Evolutionary conservation across 2,329 filamentous ascomycete genomes (phyloP).

Genomic region (Pyrenophora teres): DNA sequence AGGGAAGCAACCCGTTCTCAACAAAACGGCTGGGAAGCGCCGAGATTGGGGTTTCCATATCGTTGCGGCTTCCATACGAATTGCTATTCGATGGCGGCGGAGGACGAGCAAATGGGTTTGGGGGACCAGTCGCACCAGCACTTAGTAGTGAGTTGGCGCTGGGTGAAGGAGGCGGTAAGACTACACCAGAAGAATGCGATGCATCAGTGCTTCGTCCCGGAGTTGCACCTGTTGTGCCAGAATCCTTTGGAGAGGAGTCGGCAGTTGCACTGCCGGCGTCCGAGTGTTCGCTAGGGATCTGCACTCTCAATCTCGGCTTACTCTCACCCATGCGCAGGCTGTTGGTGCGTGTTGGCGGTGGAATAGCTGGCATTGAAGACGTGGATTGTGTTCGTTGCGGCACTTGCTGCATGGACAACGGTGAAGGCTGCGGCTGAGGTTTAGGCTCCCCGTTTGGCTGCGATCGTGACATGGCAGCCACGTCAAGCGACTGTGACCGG

Average conservation of each 20-base stretch:
- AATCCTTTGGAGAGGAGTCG: constrained; percentile 67
- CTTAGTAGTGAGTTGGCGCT: constrained; percentile 84
- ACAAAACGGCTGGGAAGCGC: constrained; percentile 91
- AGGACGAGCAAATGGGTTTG: constrained; percentile 92
- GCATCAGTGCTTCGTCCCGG: constrained; percentile 61
- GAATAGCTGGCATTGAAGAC: constrained; percentile 70
- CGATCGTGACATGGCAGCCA: constrained; percentile 57
- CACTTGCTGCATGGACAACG: constrained; percentile 35
- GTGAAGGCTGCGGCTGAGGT: constrained; percentile 49
- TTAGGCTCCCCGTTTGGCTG: constrained; percentile 41
- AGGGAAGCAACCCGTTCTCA: constrained; percentile 83
- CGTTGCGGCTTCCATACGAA: constrained; percentile 44
- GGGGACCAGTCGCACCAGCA: constrained; percentile 87
- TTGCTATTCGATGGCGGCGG: constrained; percentile 68
- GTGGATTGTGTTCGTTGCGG: constrained; percentile 60
- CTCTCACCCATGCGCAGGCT: constrained; percentile 71
- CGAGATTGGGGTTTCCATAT: constrained; percentile 82
- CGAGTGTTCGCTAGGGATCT: constrained; percentile 90
- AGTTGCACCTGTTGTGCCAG: constrained; percentile 63
- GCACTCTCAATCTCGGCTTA: constrained; percentile 84
- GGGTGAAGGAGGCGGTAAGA: constrained; percentile 90
- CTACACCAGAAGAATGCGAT: constrained; percentile 70
- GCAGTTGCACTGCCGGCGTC: constrained; percentile 76
- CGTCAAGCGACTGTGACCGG: constrained; percentile 69
- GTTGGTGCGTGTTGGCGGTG: constrained; percentile 72